Conservation (phyloP, 2,329 filamentous ascomycete genomes). For the Hortaea werneckii region DNA sequence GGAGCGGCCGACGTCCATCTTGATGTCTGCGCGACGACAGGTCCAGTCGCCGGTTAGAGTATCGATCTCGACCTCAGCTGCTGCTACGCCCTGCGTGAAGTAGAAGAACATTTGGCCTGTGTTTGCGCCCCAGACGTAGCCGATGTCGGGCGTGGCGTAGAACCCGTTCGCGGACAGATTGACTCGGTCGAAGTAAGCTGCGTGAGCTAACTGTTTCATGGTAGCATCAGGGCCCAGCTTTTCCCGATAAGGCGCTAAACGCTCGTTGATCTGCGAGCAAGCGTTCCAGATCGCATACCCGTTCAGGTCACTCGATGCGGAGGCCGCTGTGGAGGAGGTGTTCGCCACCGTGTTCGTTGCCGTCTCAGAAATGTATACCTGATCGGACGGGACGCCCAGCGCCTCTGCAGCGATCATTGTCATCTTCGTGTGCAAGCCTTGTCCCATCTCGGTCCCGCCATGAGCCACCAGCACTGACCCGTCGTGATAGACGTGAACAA, state of each 20-base stretch:
- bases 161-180: constrained; percentile 96
- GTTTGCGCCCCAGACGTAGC: constrained; percentile 87
- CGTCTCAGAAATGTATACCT: constrained; percentile 87
- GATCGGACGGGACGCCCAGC: constrained; percentile 65
- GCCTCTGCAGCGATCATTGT: constrained; percentile 89
- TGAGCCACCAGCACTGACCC: constrained; percentile 87
- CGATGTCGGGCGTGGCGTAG: constrained; percentile 95
- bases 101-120: constrained; percentile 97
- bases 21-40: constrained; percentile 76
- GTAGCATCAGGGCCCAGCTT: constrained; percentile 66
- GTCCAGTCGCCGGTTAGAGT: constrained; percentile 92
- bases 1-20: constrained; percentile 87
- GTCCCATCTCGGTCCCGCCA: constrained; percentile 96
- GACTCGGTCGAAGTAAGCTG: constrained; percentile 91
- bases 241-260: constrained; percentile 73
- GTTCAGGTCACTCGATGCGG: constrained; percentile 87
- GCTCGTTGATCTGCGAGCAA: constrained; percentile 78
- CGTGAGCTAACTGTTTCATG: constrained; percentile 82
- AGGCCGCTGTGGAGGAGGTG: constrained; percentile 84
- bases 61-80: constrained; percentile 87
- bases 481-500: constrained; percentile 96
- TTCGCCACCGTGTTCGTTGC: constrained; percentile 95
- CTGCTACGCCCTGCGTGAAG: constrained; percentile 91
- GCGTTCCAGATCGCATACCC: constrained; percentile 93
- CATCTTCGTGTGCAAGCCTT: constrained; percentile 96